These are phyloP conservation scores for Salix exigua DNA, from an alignment of 345 rosid species.

Conservation along the genomic window DNA sequence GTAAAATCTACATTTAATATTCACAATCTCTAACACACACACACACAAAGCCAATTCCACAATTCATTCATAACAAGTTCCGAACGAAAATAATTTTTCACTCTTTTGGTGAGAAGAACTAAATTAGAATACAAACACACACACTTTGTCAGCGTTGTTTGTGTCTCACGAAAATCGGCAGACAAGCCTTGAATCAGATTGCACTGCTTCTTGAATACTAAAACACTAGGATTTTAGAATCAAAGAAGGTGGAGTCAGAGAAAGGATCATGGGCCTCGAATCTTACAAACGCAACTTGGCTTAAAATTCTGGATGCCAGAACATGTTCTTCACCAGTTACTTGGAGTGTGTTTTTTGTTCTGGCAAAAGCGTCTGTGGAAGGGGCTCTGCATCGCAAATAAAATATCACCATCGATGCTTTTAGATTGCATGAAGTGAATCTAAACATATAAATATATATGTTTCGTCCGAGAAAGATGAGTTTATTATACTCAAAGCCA, in stretches of 20 bases:
- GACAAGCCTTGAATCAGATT: background rate
- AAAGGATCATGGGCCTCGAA: slow-evolving; percentile 1
- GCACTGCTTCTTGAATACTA: background rate
- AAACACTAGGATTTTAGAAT: slow-evolving; percentile 2
- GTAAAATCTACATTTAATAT: too few relatives aligned
- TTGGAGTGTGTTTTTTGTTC: background rate
- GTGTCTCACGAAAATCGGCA: slow-evolving; percentile 3
- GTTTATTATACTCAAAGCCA: background rate
- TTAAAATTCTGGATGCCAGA: background rate
- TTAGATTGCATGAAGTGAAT: slow-evolving; percentile 17
- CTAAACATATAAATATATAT: background rate
- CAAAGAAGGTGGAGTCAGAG: slow-evolving; percentile 7
- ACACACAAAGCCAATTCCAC: background rate
- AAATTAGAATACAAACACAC: too few relatives aligned
- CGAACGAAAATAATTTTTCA: background rate
- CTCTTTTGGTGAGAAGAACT: background rate
- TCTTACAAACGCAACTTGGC: background rate
- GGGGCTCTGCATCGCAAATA: slow-evolving; percentile 27
- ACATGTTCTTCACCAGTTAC: background rate
- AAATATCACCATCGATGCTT: background rate
- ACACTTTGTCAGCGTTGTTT: background rate
- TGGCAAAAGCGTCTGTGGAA: slow-evolving; percentile 1
- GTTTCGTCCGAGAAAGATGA: too few relatives aligned
- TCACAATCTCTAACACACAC: too few relatives aligned
- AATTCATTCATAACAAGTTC: background rate